Base-by-base conservation (phyloP, 75 land plant species). In the Chamaecyparis obtusa region DNA sequence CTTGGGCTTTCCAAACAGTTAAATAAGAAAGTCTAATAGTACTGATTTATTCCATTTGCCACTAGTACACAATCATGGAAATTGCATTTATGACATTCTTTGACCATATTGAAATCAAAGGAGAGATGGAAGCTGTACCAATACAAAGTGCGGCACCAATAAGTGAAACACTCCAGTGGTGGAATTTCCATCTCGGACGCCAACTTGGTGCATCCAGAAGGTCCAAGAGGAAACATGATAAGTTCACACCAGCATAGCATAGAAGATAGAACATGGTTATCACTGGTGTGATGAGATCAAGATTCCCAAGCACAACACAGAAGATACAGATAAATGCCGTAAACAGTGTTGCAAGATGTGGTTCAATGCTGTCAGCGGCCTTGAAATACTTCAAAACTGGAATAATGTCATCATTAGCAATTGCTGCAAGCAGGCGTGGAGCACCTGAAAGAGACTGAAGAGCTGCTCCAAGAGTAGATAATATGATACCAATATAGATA, bases 181-280 rank as follows among this genome's bases (percentile, higher is more conserved):
- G 99, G 90, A 94, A 96, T 87, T 97, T 98, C 99, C 99, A 98
- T 35, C 99, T 90, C 44, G 99, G 99, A 55, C 99, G 98, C 99
- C 99, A 98, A 75, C 99, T 98, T 67, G 99, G 99, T 76, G 99
- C 99, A 94, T 98, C 99, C 37, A 98, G 93, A 49, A 98, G 94
- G 89, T 98, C 99, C 77, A 98, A 93, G 83, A 98, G 96, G 85
- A 98, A 94, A 88, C 99, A 98, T 27, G 99, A 96, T 74, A 98
- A 88, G 90, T 98, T 98, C 51, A 98, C 99, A 37, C 99, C 99
- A 51, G 94, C 94, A 90, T 98, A 98, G 86, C 99, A 98, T 78
- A 98, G 91, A 72, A 98, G 94, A 91, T 93, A 98, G 89, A 98
- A 98, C 99, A 98, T 98, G 35, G 99, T 98, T 88, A 97, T 93